These are phyloP conservation scores for Pseudogymnoascus sp. DNA, from an alignment of 2,329 filamentous ascomycete genomes.

Conservation along the genomic window DNA sequence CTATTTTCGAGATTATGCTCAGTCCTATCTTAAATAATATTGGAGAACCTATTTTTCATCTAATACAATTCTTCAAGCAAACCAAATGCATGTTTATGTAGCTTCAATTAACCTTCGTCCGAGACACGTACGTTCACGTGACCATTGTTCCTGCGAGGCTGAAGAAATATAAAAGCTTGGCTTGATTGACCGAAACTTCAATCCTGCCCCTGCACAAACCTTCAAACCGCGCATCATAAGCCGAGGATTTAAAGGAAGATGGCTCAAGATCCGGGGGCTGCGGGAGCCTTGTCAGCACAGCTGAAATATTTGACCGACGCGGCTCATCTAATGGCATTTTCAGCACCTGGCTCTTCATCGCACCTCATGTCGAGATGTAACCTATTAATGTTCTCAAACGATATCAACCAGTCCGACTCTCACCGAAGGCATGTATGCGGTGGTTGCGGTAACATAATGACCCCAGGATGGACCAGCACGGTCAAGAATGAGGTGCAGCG, in stretches of 20 bases:
- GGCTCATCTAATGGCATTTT: slow-evolving; percentile 47
- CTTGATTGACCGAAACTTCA: slow-evolving; percentile 9
- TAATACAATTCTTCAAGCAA: not conserved
- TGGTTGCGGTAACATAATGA: slow-evolving; percentile 55
- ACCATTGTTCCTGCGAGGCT: not conserved
- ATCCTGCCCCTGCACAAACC: not conserved
- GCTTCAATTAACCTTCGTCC: not conserved
- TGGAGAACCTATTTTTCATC: not conserved
- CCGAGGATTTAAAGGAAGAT: not conserved
- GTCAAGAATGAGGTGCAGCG: slow-evolving; percentile 15
- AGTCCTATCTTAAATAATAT: not conserved
- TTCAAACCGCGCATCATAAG: not conserved
- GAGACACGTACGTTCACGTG: not conserved
- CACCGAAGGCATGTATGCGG: slow-evolving; percentile 51
- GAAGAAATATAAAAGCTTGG: slow-evolving; percentile 4
- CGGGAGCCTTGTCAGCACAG: slow-evolving; percentile 20
- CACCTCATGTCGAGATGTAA: slow-evolving; percentile 51
- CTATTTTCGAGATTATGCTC: not conserved
- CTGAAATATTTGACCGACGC: slow-evolving; percentile 46
- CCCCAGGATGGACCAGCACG: slow-evolving; percentile 37
- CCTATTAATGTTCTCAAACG: slow-evolving; percentile 42
- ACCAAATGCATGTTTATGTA: not conserved
- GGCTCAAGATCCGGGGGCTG: not conserved
- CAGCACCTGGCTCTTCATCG: slow-evolving; percentile 51
- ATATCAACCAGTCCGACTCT: slow-evolving; percentile 39